Conservation (phyloP, 2,329 filamentous ascomycete species). For the Graphilbum sp. region DNA sequence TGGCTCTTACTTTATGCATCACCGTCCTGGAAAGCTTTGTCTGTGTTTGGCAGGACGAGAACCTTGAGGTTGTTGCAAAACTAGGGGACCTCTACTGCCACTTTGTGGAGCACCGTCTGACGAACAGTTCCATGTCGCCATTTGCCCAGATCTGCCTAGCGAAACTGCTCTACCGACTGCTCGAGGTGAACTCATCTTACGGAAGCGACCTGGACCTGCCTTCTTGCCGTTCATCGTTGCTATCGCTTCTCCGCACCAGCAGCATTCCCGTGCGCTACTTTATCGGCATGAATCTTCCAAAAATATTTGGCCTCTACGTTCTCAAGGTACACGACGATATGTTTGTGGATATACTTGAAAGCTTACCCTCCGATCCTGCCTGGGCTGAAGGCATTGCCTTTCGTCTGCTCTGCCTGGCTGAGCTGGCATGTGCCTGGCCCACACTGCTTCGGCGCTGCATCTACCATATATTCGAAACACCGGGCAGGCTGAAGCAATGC, state of each 20-base stretch:
- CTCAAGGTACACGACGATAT: conserved; percentile 70
- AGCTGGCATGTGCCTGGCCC: conserved; percentile 68
- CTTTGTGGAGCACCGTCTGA: conserved; percentile 51
- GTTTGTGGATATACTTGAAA: conserved; percentile 68
- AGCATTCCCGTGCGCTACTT: conserved; percentile 59
- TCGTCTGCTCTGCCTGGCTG: conserved; percentile 58
- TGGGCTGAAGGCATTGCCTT: conserved; percentile 73
- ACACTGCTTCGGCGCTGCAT: conserved; percentile 74
- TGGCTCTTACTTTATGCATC: conserved; percentile 50
- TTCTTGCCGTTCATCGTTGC: conserved; percentile 50
- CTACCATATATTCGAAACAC: conserved; percentile 88
- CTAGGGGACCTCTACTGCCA: conserved; percentile 67
- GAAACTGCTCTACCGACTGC: conserved; percentile 50
- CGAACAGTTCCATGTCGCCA: conserved; percentile 52
- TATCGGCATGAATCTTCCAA: conserved; percentile 51
- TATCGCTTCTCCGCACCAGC: conserved; percentile 52
- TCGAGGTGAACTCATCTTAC: conserved; percentile 52
- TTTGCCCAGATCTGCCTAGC: conserved; percentile 51
- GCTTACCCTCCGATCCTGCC: conserved; percentile 55
- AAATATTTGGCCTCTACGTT: conserved; percentile 68
- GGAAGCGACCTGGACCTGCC: conserved; percentile 40
- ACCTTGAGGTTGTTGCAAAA: conserved; percentile 42
- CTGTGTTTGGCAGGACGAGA: conserved; percentile 43
- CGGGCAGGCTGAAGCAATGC: conserved; percentile 52
- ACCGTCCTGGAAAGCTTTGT: conserved; percentile 50